phyloP scores from a whole-genome alignment of 179 eudicot genomes.

The Spergularia azorica region DNA sequence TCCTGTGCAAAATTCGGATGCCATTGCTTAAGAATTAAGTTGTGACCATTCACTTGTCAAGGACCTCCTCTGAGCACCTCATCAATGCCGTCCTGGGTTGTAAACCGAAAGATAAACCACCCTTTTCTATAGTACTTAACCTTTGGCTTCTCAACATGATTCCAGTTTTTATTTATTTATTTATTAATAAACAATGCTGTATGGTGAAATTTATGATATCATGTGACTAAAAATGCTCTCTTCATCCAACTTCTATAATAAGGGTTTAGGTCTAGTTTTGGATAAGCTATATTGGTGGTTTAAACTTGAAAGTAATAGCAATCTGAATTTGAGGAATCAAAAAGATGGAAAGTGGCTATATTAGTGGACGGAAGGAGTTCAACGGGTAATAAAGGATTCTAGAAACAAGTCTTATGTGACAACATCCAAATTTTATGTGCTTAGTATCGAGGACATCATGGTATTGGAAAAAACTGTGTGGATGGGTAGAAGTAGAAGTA shows the following conservation, averaged over 20 bases:
- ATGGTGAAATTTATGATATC: neutral
- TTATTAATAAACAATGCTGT: neutral
- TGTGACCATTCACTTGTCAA: too few relatives aligned
- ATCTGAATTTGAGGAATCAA: neutral
- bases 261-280: neutral
- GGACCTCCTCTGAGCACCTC: too few relatives aligned
- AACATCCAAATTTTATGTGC: neutral
- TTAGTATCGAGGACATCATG: neutral
- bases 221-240: neutral
- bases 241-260: neutral
- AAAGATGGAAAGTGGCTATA: neutral
- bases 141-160: too few relatives aligned
- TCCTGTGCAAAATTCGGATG: too few relatives aligned
- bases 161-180: too few relatives aligned
- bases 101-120: too few relatives aligned
- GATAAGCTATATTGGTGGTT: neutral
- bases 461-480: neutral
- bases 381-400: too few relatives aligned
- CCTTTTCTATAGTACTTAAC: too few relatives aligned
- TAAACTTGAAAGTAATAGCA: neutral
- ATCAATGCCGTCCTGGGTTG: too few relatives aligned
- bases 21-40: too few relatives aligned
- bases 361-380: too few relatives aligned
- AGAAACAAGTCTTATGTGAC: neutral
- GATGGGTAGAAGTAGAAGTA: too few relatives aligned